A percentile compares a stretch with the other conserved stretches of the same genome.
These are phyloP conservation scores for Pseudonitzschia multistriata DNA, from an alignment of 108 stramenopile species.

Conservation along the genomic window DNA sequence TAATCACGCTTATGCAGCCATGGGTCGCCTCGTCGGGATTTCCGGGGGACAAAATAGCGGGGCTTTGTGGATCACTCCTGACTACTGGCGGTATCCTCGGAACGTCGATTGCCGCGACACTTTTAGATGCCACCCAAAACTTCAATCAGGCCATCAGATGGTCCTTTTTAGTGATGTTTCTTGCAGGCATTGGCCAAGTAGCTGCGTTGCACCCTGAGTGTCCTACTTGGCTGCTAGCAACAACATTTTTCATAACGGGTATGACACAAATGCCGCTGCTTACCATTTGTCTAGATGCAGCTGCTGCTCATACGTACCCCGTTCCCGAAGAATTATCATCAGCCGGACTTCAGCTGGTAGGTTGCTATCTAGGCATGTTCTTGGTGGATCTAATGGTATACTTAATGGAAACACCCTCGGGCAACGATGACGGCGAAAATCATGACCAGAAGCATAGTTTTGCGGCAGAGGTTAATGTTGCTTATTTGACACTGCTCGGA, in stretches of 20 bases:
- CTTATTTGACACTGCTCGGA: neutral
- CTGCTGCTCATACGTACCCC: conserved; percentile 13
- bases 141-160: conserved; percentile 10
- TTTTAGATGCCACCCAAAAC: conserved; percentile 11
- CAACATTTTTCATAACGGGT: conserved; percentile 4
- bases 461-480: conserved; percentile 11
- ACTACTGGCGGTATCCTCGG: conserved; percentile 9
- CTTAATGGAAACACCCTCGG: neutral
- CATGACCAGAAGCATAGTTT: neutral
- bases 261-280: conserved; percentile 15
- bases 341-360: conserved; percentile 14
- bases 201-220: conserved; percentile 3
- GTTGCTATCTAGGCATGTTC: conserved; percentile 10
- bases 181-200: neutral
- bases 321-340: conserved; percentile 19
- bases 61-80: conserved; percentile 1
- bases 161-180: neutral
- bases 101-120: conserved; percentile 8
- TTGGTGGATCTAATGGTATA: conserved; percentile 1
- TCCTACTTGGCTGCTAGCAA: neutral
- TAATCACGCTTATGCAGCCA: conserved; percentile 8
- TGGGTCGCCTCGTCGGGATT: conserved; percentile 20
- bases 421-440: neutral
- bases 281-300: conserved; percentile 15
- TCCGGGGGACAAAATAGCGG: conserved; percentile 14